Conservation (phyloP, 2,329 filamentous ascomycete species). For the Trichoderma sp. region DNA sequence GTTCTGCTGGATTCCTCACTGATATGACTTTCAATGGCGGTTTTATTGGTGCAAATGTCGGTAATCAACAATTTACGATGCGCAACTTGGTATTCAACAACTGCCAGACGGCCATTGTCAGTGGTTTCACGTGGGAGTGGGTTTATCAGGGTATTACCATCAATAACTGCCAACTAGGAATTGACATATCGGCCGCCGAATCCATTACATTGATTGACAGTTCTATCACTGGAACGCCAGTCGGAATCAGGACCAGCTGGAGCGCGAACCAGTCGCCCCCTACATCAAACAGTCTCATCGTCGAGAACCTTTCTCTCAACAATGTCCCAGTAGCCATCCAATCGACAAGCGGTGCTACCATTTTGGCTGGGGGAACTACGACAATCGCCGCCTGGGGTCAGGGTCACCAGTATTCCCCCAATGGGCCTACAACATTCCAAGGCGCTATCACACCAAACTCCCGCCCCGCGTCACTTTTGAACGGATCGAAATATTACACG, state of each 20-base stretch:
- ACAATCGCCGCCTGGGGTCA: constrained; percentile 5
- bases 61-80: constrained; percentile 67
- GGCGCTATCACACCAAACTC: background rate
- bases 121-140: constrained; percentile 75
- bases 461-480: background rate
- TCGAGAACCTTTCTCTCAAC: constrained; percentile 7
- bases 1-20: constrained; percentile 43
- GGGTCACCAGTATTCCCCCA: constrained; percentile 1
- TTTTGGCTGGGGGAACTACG: constrained; percentile 4
- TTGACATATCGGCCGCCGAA: constrained; percentile 1
- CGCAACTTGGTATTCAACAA: constrained; percentile 63
- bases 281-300: background rate
- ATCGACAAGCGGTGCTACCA: background rate
- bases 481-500: constrained; percentile 2
- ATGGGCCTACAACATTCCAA: constrained; percentile 1
- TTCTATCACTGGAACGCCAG: background rate
- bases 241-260: constrained; percentile 7
- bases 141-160: constrained; percentile 8
- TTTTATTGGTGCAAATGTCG: constrained; percentile 46
- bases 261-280: background rate
- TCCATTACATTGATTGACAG: constrained; percentile 2
- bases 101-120: constrained; percentile 62
- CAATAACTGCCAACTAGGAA: constrained; percentile 1
- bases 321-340: constrained; percentile 14
- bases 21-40: constrained; percentile 63